Percentiles rank a stretch among this genome's conserved stretches.
Evolutionary conservation across 2,329 filamentous ascomycete species (phyloP).

Genomic region (Sporothrix schenckii): DNA sequence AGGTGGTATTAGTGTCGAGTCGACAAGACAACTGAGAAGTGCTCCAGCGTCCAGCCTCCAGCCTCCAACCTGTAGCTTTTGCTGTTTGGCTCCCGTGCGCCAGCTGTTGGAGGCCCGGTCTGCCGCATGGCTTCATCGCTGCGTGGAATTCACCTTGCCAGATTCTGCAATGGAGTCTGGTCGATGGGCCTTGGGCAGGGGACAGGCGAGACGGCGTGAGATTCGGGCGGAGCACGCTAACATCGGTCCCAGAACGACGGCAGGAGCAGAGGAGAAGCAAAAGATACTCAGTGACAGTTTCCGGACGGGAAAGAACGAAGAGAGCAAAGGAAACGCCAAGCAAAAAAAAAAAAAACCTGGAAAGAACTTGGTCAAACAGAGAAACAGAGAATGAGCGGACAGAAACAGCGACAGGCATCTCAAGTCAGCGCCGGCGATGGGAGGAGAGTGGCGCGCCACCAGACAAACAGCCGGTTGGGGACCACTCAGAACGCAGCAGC

Average conservation of each 20-base stretch:
- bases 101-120: conserved; percentile 12
- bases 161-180: conserved; percentile 3
- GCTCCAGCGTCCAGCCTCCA: no score
- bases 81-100: conserved; percentile 9
- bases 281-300: no score
- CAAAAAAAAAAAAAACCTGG: neutral
- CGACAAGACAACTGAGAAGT: no score
- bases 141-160: conserved; percentile 8
- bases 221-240: neutral
- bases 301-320: neutral
- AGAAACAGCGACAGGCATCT: neutral
- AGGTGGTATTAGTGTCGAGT: neutral
- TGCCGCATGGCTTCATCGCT: neutral
- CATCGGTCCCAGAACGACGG: neutral
- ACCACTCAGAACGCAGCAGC: conserved; percentile 11
- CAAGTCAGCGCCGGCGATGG: neutral
- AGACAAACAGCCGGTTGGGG: neutral
- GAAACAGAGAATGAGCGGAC: neutral
- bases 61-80: neutral
- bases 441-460: neutral
- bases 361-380: neutral
- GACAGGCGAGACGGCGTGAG: conserved; percentile 12
- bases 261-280: no score
- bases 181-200: conserved; percentile 3
- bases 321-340: neutral